Evolutionary conservation across 768 basidiomycete genomes (phyloP), one percentile per base, ranked within the genome.

Genomic region (Chalciporus pseudorubinellus): DNA sequence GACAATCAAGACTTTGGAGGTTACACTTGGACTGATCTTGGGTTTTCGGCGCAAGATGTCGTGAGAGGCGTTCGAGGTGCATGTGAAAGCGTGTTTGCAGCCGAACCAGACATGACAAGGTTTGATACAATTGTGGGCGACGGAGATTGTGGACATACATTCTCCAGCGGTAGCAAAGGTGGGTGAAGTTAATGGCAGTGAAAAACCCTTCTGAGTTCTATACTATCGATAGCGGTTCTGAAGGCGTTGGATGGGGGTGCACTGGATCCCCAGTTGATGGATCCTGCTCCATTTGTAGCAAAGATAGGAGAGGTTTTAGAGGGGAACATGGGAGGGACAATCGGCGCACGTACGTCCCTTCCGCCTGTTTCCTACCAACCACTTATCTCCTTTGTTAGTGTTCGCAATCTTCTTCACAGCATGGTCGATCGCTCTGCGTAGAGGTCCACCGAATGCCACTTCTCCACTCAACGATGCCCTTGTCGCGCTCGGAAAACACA

Each of bases 91-190:
- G 72, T 84, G 22, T 70, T 84, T 16, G 58, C 53, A 4, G 74
- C 75, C 26, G 26, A 28, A 28, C 26, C 26, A 5, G 78, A 81
- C 12, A 68, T 86, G 57, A 85, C 84, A 5, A 66, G 71, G 28
- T 82, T 74, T 59, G 7, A 28, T 61, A 82, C 80, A 8, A 69
- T 84, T 20, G 72, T 79, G 6, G 84, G 84, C 24, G 83, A 85
- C 63, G 84, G 83, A 8, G 83, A 85, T 60, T 83, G 82, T 42
- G 83, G 84, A 9, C 68, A 77, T 34, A 84, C 82, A 6, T 80
- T 84, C 52, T 72, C 77, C 8, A 68, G 74, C 3, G 83, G 83
- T 10, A 74, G 74, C 9, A 64, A 52, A 66, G 73, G 69, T 71
- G 44, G 11, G 39, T 39, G 22, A 48, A 19, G 36, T 8, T 21